Conservation (phyloP, 306 rosid genomes). For the Cicer pinnatifidum region DNA sequence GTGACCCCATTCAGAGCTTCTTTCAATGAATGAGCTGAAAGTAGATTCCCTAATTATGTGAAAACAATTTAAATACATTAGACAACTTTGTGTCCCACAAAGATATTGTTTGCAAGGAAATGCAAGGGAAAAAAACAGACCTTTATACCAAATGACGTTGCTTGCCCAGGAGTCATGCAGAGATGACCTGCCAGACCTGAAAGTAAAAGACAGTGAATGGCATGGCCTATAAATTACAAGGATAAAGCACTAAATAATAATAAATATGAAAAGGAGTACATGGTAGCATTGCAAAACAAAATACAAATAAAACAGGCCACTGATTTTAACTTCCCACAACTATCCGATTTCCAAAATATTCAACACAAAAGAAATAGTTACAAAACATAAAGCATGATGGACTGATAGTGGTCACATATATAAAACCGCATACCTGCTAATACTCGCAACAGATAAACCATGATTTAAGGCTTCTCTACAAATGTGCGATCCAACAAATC, state of each 20-base stretch:
- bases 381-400: conserved; percentile 12
- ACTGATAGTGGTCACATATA: background rate
- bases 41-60: conserved; percentile 76
- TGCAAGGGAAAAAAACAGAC: conserved; percentile 44
- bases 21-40: conserved; percentile 75
- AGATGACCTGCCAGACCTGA: conserved; percentile 91
- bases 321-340: conserved; percentile 19
- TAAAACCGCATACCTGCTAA: conserved; percentile 67
- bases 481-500: conserved; percentile 93
- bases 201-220: conserved; percentile 36
- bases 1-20: conserved; percentile 87
- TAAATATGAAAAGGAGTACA: background rate
- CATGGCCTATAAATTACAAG: conserved; percentile 20
- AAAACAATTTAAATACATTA: conserved; percentile 38
- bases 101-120: conserved; percentile 36
- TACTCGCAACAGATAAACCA: conserved; percentile 83
- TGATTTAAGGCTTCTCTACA: conserved; percentile 78
- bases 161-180: conserved; percentile 80
- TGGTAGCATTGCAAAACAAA: conserved; percentile 6
- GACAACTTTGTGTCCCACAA: conserved; percentile 34
- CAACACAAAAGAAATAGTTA: background rate
- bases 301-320: background rate
- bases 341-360: background rate
- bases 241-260: conserved; percentile 15
- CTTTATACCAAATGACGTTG: conserved; percentile 78